Conservation (phyloP, 208 protist species). For the Leishmania turanica region DNA sequence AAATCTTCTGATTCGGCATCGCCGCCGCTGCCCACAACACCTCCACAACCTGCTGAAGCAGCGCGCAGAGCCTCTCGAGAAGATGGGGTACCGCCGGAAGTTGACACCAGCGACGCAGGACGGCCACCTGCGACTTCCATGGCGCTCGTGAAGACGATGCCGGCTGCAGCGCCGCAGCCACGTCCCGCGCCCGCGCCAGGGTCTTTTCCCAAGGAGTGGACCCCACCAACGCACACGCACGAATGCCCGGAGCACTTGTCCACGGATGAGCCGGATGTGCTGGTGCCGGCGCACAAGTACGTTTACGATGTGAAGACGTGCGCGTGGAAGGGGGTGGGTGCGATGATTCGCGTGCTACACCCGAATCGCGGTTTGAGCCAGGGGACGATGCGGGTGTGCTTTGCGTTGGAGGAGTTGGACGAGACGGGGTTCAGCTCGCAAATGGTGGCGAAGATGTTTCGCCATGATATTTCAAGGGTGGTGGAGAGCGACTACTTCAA, state of each 20-base stretch:
- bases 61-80: not conserved
- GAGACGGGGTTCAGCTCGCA: conserved; percentile 47
- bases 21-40: not conserved
- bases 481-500: conserved; percentile 87
- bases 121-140: too few relatives aligned
- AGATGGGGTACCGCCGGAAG: too few relatives aligned
- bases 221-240: conserved; percentile 21
- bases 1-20: not conserved
- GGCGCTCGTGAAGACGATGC: not conserved
- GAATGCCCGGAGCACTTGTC: conserved; percentile 23
- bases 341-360: conserved; percentile 60
- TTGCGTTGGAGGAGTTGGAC: conserved; percentile 78
- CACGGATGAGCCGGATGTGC: conserved; percentile 35
- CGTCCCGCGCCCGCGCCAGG: not conserved
- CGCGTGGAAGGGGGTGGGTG: conserved; percentile 57
- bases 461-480: conserved; percentile 57
- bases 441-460: conserved; percentile 89
- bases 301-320: conserved; percentile 62
- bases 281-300: conserved; percentile 63
- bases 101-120: not conserved
- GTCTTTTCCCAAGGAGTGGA: not conserved
- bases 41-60: not conserved
- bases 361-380: conserved; percentile 55
- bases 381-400: conserved; percentile 87
- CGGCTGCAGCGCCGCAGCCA: not conserved